Conservation (phyloP, 2,329 filamentous ascomycete species). For the Cryphonectria nitschkei region DNA sequence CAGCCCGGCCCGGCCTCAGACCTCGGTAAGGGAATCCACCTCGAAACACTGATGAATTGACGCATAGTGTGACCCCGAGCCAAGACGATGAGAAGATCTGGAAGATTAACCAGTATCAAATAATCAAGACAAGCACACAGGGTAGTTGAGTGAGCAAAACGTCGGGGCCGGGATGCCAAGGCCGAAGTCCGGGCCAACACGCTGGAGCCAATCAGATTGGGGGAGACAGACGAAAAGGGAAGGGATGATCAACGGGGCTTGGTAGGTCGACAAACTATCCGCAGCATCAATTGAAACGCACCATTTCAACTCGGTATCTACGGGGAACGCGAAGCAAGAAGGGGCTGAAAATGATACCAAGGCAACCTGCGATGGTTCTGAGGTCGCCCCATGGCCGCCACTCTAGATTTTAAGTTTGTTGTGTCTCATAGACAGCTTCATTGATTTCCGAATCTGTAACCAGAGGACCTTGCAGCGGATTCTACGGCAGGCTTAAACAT, state of each 20-base stretch:
- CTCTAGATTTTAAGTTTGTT: not conserved
- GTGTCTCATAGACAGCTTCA: not conserved
- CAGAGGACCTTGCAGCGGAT: too few relatives aligned
- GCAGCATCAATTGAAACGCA: rapidly evolving
- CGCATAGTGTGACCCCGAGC: not conserved
- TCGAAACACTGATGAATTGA: not conserved
- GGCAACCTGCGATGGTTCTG: not conserved
- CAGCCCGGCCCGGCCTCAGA: not conserved
- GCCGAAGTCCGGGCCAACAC: not conserved
- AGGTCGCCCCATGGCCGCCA: not conserved
- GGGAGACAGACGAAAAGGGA: not conserved
- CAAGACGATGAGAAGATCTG: not conserved
- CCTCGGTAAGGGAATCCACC: too few relatives aligned
- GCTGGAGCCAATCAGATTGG: not conserved
- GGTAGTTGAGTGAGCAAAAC: not conserved
- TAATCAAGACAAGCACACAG: not conserved
- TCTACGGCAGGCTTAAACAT: too few relatives aligned
- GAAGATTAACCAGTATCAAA: not conserved
- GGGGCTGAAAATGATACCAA: not conserved
- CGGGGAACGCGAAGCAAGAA: not conserved
- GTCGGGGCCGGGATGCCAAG: not conserved
- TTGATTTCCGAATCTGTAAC: not conserved
- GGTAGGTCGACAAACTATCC: not conserved
- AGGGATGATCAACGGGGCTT: not conserved
- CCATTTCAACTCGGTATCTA: not conserved